A percentile compares a stretch with the other conserved stretches of the same genome.
phyloP scores from a whole-genome alignment of 2,329 filamentous ascomycete species.

The Fusarium scirpi region DNA sequence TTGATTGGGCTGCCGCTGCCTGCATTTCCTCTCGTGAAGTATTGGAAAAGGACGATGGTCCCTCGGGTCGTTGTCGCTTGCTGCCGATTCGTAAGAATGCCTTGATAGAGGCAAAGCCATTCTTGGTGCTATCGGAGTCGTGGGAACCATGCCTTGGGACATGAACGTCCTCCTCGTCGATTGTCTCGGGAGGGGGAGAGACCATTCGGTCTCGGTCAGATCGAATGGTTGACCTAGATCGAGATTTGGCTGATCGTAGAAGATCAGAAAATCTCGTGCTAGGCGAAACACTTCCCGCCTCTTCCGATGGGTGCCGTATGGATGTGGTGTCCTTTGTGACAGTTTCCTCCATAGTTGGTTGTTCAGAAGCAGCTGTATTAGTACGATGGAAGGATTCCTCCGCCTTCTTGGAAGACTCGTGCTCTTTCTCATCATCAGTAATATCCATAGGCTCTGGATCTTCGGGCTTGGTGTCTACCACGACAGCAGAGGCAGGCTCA shows the following conservation, averaged over 20 bases:
- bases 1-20: conserved; percentile 48
- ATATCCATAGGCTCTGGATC: conserved; percentile 44
- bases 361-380: conserved; percentile 44
- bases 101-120: conserved; percentile 68
- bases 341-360: conserved; percentile 42
- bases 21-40: conserved; percentile 89
- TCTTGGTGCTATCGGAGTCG: conserved; percentile 64
- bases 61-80: conserved; percentile 66
- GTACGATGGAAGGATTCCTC: conserved; percentile 50
- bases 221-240: conserved; percentile 62
- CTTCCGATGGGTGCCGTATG: conserved; percentile 39
- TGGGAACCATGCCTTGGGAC: conserved; percentile 67
- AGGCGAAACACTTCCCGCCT: conserved; percentile 41
- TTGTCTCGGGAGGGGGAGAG: conserved; percentile 53
- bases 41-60: conserved; percentile 87
- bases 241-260: conserved; percentile 60
- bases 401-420: conserved; percentile 38
- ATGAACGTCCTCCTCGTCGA: conserved; percentile 63
- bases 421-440: conserved; percentile 35
- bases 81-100: conserved; percentile 80
- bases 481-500: conserved; percentile 65
- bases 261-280: conserved; percentile 53
- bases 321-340: conserved; percentile 40
- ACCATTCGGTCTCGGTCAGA: conserved; percentile 56
- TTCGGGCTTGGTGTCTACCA: conserved; percentile 66